Evolutionary conservation across 768 basidiomycete genomes (phyloP).

Genomic region (Candolleomyces aberdarensis): DNA sequence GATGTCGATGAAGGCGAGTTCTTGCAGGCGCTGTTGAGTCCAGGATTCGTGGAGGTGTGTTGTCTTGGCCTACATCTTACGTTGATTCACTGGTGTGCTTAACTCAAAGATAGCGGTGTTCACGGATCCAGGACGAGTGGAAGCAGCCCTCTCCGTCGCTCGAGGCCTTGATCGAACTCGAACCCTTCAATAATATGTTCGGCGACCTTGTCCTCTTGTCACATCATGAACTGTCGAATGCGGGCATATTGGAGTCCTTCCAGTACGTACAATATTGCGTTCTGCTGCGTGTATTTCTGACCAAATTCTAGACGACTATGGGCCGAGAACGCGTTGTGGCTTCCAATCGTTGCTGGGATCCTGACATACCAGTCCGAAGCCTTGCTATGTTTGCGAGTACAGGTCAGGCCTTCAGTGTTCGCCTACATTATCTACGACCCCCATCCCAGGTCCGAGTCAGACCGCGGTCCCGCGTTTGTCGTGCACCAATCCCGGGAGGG

Average conservation of each 20-base stretch:
- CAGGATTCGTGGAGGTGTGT: not conserved
- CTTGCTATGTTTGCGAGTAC: not conserved
- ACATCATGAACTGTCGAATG: no score
- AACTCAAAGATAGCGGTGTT: not conserved
- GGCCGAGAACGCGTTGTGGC: not conserved
- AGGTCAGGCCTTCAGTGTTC: not conserved
- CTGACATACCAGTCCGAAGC: not conserved
- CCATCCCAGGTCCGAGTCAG: not conserved
- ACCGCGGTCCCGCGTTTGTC: not conserved
- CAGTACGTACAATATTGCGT: not conserved
- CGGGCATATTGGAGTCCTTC: not conserved
- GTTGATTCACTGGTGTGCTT: not conserved
- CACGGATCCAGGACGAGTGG: not conserved
- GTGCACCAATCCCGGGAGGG: not conserved
- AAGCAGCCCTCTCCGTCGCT: not conserved
- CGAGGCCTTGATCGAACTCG: not conserved
- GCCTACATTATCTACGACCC: not conserved
- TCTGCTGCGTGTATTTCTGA: not conserved
- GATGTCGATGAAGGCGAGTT: not conserved
- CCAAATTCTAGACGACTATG: not conserved
- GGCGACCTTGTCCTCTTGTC: not conserved
- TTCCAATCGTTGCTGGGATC: not conserved
- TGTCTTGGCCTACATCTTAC: not conserved
- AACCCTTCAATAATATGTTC: not conserved
- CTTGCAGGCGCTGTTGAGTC: not conserved